These are phyloP conservation scores for Zymoseptoria tritici DNA, from an alignment of 2,329 filamentous ascomycete species.

Conservation along the genomic window DNA sequence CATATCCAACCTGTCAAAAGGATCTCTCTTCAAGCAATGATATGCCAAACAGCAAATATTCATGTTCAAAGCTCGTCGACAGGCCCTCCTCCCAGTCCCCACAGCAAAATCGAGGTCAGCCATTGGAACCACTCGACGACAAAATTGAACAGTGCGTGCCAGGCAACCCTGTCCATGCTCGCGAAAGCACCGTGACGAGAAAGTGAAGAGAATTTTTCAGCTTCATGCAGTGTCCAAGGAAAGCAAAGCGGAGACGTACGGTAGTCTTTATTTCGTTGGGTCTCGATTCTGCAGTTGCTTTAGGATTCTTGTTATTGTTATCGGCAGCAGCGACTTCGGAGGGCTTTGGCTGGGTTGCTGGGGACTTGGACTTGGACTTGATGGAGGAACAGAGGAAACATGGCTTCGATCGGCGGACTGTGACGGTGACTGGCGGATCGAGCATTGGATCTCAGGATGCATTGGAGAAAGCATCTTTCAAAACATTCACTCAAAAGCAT, in stretches of 20 bases:
- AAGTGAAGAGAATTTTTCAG: background rate
- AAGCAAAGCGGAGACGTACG: background rate
- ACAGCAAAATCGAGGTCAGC: background rate
- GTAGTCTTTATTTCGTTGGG: background rate
- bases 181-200: background rate
- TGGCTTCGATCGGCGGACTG: background rate
- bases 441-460: background rate
- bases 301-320: too few species aligned
- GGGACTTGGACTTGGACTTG: background rate
- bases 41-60: background rate
- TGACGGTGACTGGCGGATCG: background rate
- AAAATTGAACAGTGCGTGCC: background rate
- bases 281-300: too few species aligned
- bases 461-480: too few species aligned
- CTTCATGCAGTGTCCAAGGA: background rate
- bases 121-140: background rate
- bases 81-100: background rate
- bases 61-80: background rate
- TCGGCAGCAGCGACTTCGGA: too few species aligned
- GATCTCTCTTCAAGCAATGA: background rate
- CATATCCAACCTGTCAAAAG: background rate
- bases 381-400: background rate
- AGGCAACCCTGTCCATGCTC: background rate
- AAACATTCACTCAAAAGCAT: too few species aligned
- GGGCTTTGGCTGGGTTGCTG: too few species aligned